These are phyloP conservation scores for Proliferodiscus dingleyae DNA, from an alignment of 2,329 filamentous ascomycete species.

Conservation along the genomic window DNA sequence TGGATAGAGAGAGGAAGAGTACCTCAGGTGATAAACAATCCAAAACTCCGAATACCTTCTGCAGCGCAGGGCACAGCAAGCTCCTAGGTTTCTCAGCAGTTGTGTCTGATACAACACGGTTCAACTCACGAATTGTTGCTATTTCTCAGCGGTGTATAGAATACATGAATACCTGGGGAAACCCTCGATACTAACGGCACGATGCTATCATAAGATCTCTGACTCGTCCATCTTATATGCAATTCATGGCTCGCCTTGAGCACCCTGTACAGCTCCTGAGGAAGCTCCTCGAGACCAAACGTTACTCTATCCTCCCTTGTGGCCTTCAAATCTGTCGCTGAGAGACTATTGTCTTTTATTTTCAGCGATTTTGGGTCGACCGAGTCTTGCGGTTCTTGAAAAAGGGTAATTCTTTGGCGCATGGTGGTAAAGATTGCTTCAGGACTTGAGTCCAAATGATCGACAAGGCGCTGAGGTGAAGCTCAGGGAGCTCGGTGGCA, in stretches of 20 bases:
- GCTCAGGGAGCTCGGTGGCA: slow-evolving; percentile 7
- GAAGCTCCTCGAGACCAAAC: slow-evolving; percentile 67
- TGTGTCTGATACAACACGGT: slow-evolving; percentile 4
- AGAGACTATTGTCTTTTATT: slow-evolving; percentile 48
- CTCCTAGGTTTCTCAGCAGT: slow-evolving; percentile 32
- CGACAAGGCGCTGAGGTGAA: no score
- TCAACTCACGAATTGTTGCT: slow-evolving; percentile 20
- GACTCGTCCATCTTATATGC: slow-evolving; percentile 73
- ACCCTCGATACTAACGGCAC: slow-evolving; percentile 71
- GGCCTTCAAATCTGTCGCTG: slow-evolving; percentile 57
- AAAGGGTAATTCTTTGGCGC: slow-evolving; percentile 76
- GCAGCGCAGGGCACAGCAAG: slow-evolving; percentile 54
- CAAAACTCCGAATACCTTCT: slow-evolving; percentile 50
- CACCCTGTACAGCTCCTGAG: slow-evolving; percentile 56
- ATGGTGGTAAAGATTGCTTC: slow-evolving; percentile 43
- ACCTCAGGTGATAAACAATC: slow-evolving; percentile 51
- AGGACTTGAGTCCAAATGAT: no score
- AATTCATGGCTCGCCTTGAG: slow-evolving; percentile 65
- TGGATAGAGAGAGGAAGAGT: slow-evolving; percentile 9
- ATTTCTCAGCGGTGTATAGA: slow-evolving; percentile 55
- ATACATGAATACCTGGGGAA: slow-evolving; percentile 76
- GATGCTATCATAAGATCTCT: slow-evolving; percentile 50
- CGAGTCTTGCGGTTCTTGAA: slow-evolving; percentile 59
- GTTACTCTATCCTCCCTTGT: slow-evolving; percentile 78
- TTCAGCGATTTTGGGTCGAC: slow-evolving; percentile 61